Percentiles rank a stretch among this genome's conserved stretches.
These are phyloP conservation scores for Aspergillus amoenus DNA, from an alignment of 2,329 filamentous ascomycete species.

Conservation along the genomic window DNA sequence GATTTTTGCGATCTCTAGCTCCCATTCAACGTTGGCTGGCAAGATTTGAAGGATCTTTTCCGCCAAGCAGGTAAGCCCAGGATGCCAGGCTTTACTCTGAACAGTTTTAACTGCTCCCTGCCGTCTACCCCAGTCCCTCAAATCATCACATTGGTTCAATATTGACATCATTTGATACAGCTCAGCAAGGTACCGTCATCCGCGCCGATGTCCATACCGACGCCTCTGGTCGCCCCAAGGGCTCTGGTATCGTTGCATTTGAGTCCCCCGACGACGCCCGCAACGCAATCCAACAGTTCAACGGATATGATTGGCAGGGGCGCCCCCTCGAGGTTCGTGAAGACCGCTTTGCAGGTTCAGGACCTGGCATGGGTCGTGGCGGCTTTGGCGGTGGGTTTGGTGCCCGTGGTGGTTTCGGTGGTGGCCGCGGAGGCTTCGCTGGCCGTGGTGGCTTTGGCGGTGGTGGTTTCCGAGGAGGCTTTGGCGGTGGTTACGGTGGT, in stretches of 20 bases:
- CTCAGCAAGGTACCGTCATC: constrained; percentile 71
- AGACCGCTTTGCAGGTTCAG: constrained; percentile 78
- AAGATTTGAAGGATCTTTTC: constrained; percentile 98
- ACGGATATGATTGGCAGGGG: constrained; percentile 98
- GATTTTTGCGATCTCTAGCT: constrained; percentile 60
- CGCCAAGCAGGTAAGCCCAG: constrained; percentile 83
- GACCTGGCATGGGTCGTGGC: constrained; percentile 39
- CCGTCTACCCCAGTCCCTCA: neutral
- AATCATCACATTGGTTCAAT: neutral
- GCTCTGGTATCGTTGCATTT: constrained; percentile 95
- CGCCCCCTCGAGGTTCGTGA: constrained; percentile 91
- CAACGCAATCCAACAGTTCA: constrained; percentile 95
- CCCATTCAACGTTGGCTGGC: constrained; percentile 96
- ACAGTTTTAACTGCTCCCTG: constrained; percentile 8
- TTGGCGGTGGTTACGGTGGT: constrained; percentile 48
- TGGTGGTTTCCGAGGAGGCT: constrained; percentile 46
- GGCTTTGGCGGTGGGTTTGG: constrained; percentile 35
- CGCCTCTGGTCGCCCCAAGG: constrained; percentile 90
- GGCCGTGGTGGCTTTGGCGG: constrained; percentile 52
- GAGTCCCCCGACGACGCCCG: constrained; percentile 92
- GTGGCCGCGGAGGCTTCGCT: constrained; percentile 58
- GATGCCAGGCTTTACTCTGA: constrained; percentile 17
- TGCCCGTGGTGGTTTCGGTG: constrained; percentile 41
- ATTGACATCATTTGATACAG: constrained; percentile 38
- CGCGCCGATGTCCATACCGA: constrained; percentile 93